A percentile compares a stretch with the other conserved stretches of the same genome.
Evolutionary conservation across 2,329 filamentous ascomycete species (phyloP).

Genomic region (Chaetomium olivaceum): DNA sequence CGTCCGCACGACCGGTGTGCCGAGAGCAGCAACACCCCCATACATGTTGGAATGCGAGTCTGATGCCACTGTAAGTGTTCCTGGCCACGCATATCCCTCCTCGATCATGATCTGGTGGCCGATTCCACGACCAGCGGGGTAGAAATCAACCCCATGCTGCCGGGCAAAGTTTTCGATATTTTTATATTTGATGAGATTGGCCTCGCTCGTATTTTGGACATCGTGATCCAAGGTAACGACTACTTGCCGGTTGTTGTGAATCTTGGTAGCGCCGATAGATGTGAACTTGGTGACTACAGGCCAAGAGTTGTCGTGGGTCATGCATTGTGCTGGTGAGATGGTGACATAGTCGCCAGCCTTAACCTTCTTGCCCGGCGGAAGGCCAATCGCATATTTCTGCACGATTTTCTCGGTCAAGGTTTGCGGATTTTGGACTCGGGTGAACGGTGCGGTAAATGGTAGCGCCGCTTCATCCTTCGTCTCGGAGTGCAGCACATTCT

Average conservation of each 20-base stretch:
- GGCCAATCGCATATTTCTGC: too few relatives aligned
- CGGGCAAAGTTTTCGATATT: slow-evolving; percentile 81
- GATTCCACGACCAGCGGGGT: slow-evolving; percentile 69
- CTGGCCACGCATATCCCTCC: slow-evolving; percentile 80
- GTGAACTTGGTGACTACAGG: slow-evolving; percentile 69
- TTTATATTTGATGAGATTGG: slow-evolving; percentile 79
- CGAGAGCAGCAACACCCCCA: slow-evolving; percentile 73
- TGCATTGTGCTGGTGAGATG: too few relatives aligned
- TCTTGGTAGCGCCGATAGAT: slow-evolving; percentile 74
- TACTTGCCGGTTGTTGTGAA: slow-evolving; percentile 71
- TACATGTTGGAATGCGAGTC: slow-evolving; percentile 83
- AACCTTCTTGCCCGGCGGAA: too few relatives aligned
- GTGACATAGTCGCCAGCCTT: too few relatives aligned
- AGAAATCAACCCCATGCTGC: slow-evolving; percentile 63
- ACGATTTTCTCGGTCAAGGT: too few relatives aligned
- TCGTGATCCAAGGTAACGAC: slow-evolving; percentile 88
- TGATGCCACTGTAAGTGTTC: slow-evolving; percentile 76
- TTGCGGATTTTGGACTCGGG: too few relatives aligned
- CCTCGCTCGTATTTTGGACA: slow-evolving; percentile 76
- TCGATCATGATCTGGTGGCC: slow-evolving; percentile 93
- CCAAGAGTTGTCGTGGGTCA: slow-evolving; percentile 27
- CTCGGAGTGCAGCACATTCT: too few relatives aligned
- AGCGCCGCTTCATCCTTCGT: too few relatives aligned
- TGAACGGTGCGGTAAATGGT: too few relatives aligned
- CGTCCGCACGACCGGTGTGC: slow-evolving; percentile 80